phyloP scores from a whole-genome alignment of 148 eudicot species.

The Nepenthes gracilis region DNA sequence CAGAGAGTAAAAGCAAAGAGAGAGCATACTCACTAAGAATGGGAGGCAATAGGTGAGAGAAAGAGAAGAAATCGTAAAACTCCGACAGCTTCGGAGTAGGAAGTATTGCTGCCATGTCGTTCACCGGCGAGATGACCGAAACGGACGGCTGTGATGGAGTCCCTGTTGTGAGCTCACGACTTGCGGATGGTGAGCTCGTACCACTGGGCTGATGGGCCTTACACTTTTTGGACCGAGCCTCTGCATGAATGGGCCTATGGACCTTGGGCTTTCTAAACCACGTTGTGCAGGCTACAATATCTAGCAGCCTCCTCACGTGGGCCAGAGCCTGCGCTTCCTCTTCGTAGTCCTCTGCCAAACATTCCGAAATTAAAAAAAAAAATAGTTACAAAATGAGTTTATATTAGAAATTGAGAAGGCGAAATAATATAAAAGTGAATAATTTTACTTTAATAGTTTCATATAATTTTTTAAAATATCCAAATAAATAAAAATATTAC shows the following conservation, averaged over 20 bases:
- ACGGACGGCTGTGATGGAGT: conserved; percentile 16
- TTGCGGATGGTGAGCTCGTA: conserved; percentile 9
- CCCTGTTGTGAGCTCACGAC: conserved; percentile 6
- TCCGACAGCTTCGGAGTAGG: conserved; percentile 83
- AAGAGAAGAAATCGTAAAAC: conserved; percentile 84
- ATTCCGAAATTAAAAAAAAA: not conserved
- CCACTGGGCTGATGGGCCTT: conserved; percentile 15
- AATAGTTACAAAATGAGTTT: conserved; percentile 8
- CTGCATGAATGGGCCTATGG: conserved; percentile 25
- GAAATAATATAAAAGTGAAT: too few relatives aligned
- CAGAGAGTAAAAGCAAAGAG: not conserved
- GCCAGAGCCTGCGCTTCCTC: conserved; percentile 45
- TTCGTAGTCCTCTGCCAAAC: conserved; percentile 55
- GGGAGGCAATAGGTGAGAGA: conserved; percentile 76
- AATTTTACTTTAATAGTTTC: too few relatives aligned
- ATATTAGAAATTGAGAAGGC: not conserved
- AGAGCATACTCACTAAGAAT: conserved; percentile 38
- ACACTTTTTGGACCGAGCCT: conserved; percentile 28
- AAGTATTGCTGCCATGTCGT: conserved; percentile 92
- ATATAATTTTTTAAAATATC: too few relatives aligned
- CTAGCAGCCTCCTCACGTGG: conserved; percentile 82
- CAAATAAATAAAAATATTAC: too few relatives aligned
- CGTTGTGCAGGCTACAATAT: conserved; percentile 80
- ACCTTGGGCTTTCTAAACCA: conserved; percentile 64
- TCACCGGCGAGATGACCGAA: conserved; percentile 34